phyloP scores from a whole-genome alignment of 106 monocot species.

The Amphibolis antarctica region DNA sequence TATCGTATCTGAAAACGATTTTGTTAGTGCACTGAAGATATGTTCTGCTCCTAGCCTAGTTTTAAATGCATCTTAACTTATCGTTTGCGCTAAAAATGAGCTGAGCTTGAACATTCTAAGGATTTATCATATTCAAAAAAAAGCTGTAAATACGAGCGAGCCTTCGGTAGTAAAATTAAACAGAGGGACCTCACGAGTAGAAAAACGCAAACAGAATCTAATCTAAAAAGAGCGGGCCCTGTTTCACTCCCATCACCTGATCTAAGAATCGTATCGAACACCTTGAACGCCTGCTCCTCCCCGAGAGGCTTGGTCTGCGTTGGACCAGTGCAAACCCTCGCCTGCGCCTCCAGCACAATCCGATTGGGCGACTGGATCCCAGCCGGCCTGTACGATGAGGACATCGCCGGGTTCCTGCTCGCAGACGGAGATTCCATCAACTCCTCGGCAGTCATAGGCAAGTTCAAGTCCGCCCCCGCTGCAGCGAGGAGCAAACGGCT shows the following conservation, averaged over 20 bases:
- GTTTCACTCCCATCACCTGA: conserved; percentile 45
- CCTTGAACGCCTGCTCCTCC: conserved; percentile 69
- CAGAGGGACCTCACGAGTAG: neutral
- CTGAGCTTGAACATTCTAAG: no score
- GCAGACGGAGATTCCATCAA: conserved; percentile 16
- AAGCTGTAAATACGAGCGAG: no score
- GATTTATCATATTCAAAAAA: no score
- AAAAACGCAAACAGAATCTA: neutral
- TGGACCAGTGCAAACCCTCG: conserved; percentile 87
- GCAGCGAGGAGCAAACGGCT: neutral
- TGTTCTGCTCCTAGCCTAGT: no score
- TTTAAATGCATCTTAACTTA: no score
- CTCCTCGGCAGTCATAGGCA: conserved; percentile 16
- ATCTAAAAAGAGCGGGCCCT: neutral
- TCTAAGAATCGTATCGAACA: conserved; percentile 75
- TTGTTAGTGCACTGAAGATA: no score
- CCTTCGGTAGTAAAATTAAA: no score
- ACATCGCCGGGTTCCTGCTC: conserved; percentile 45
- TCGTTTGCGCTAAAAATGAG: no score
- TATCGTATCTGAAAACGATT: no score
- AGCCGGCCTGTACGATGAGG: conserved; percentile 48
- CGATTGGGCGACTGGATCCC: conserved; percentile 52
- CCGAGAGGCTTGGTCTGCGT: conserved; percentile 74
- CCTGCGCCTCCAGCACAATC: conserved; percentile 78
- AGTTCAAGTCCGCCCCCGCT: neutral